Base-by-base conservation (phyloP, 371 early-diverging fungal genomes). In the Mucor piriformis region DNA sequence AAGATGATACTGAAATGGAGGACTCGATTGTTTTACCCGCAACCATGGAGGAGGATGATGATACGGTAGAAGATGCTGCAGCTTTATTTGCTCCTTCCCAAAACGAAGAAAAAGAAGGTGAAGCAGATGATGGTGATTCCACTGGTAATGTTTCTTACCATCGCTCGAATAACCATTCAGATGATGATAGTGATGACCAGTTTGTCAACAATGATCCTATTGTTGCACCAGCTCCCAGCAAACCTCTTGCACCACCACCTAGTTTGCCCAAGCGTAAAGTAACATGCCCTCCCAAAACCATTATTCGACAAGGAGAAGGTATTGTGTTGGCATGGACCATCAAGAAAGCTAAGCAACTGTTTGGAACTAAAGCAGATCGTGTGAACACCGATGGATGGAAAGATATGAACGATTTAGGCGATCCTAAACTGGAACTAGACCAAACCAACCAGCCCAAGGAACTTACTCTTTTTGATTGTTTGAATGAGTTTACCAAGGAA, bases 401-500 rank as follows among this genome's bases (percentile, higher is more conserved):
- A 3, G 67, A 69, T 11, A 61, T 64, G 21, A 50, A 69, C 0
- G 65, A 69, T 10, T 50, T 66, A 3, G 63, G 61, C 7, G 74
- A 77, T 6, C 66, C 63, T 27, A 51, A 69, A 1, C 61, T 54
- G 8, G 53, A 38, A 3, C 20, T 32, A 3, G 54, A 54, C 7
- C 43, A 46, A 43, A 23, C 49, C 3, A 35, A 53, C 6, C 52
- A 63, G 23, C 73, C 72, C 51, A 69, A 78, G 44, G 50, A 74
- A 49, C 73, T 91, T 10, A 80, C 87, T 0, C 59, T 95, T 25
- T 72, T 84, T 24, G 86, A 89, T 56, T 97, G 97, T 59, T 53
- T 96, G 46, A 74, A 86, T 16, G 89, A 88, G 61, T 95, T 91
- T 61, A 86, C 86, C 23, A 87, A 82, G 58, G 89, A 90, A 57